These are phyloP conservation scores for Polytrichum formosum DNA, from an alignment of 225 moss, liverwort and hornwort species.

Conservation along the genomic window DNA sequence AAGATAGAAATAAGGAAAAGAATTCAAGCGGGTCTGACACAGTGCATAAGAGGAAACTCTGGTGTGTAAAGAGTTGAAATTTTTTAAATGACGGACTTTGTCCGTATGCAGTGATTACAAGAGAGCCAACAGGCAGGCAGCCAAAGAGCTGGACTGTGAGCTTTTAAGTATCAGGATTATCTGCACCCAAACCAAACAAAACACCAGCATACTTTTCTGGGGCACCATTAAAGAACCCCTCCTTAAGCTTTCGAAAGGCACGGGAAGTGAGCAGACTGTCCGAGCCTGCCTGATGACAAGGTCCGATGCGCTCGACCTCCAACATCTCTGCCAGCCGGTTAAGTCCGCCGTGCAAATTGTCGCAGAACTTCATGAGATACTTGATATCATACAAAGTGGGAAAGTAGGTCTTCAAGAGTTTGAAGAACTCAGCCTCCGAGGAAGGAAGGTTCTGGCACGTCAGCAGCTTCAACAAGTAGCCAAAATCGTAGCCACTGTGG, in stretches of 20 bases:
- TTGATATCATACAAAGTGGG: conserved; percentile 99
- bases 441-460: conserved; percentile 93
- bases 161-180: conserved; percentile 81
- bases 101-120: conserved; percentile 52
- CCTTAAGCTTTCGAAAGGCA: conserved; percentile 95
- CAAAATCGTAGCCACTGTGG: conserved; percentile 97
- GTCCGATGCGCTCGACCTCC: conserved; percentile 97
- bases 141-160: conserved; percentile 19
- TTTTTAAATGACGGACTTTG: conserved; percentile 60
- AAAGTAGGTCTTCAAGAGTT: conserved; percentile 90
- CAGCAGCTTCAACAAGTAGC: conserved; percentile 96
- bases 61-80: conserved; percentile 27
- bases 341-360: conserved; percentile 97
- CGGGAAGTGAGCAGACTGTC: conserved; percentile 94
- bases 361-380: conserved; percentile 99
- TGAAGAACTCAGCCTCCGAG: conserved; percentile 90
- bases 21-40: too few species aligned
- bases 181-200: conserved; percentile 98
- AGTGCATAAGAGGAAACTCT: conserved; percentile 8
- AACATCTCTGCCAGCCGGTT: conserved; percentile 92
- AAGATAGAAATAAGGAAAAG: neutral
- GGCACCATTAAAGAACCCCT: conserved; percentile 90
- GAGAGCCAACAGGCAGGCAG: conserved; percentile 14
- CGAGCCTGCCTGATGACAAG: conserved; percentile 97
- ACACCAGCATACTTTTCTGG: conserved; percentile 99